Evolutionary conservation across 2,329 filamentous ascomycete species (phyloP).

Genomic region (Claviceps digitariae): DNA sequence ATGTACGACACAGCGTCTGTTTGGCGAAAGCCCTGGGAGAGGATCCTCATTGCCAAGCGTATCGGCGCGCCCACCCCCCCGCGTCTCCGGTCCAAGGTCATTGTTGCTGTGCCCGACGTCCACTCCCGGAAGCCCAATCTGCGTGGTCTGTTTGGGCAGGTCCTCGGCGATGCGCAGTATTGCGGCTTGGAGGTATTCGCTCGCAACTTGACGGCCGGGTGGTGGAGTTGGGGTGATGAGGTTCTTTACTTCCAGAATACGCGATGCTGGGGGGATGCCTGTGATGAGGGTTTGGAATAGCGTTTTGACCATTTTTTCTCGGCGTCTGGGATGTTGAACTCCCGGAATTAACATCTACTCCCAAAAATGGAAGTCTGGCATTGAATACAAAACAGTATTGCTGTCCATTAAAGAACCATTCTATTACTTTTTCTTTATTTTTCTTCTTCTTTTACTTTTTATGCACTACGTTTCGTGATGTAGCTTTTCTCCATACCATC

Average conservation of each 20-base stretch:
- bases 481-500: neutral
- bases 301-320: neutral
- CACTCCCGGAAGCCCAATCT: constrained; percentile 71
- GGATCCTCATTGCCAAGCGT: constrained; percentile 47
- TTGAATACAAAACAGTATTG: too few species aligned
- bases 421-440: neutral
- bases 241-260: constrained; percentile 54
- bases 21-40: constrained; percentile 68
- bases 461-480: neutral
- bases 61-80: constrained; percentile 15
- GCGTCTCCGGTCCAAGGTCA: constrained; percentile 32
- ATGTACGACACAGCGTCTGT: constrained; percentile 43
- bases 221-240: constrained; percentile 71
- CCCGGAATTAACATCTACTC: neutral
- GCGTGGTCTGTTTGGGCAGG: constrained; percentile 41
- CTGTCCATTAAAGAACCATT: neutral
- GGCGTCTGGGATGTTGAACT: neutral
- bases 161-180: constrained; percentile 36
- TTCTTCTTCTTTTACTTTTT: neutral
- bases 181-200: constrained; percentile 64
- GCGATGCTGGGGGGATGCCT: constrained; percentile 29
- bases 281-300: neutral
- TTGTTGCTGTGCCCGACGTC: constrained; percentile 58
- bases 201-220: constrained; percentile 57
- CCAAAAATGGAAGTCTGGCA: too few species aligned